phyloP scores from a whole-genome alignment of 768 basidiomycete species.

The Scleroderma citrinum region DNA sequence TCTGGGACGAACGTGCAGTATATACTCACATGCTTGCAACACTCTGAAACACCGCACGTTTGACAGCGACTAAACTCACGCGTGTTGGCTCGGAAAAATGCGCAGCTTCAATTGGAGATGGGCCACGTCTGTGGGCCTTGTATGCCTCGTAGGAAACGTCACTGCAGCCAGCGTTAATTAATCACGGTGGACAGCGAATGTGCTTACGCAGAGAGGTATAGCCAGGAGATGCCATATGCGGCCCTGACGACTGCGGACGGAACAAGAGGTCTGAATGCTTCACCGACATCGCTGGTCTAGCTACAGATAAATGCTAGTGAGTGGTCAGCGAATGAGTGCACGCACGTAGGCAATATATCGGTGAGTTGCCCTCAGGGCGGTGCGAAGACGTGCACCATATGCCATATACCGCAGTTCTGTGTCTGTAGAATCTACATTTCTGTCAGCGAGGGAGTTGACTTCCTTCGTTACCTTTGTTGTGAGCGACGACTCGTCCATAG shows the following conservation, averaged over 20 bases:
- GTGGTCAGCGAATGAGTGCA: conserved; percentile 4
- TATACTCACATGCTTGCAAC: conserved; percentile 68
- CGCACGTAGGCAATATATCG: conserved; percentile 77
- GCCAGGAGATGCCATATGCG: conserved; percentile 78
- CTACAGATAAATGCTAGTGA: conserved; percentile 1
- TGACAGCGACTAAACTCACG: conserved; percentile 62
- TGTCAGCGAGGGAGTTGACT: conserved; percentile 54
- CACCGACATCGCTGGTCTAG: conserved; percentile 78
- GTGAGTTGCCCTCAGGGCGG: conserved; percentile 60
- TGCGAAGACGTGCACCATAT: conserved; percentile 72
- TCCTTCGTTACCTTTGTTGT: conserved; percentile 37
- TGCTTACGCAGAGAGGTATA: conserved; percentile 62
- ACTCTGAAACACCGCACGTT: conserved; percentile 76
- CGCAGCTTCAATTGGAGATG: conserved; percentile 58
- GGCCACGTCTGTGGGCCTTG: conserved; percentile 66
- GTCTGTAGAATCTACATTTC: conserved; percentile 60
- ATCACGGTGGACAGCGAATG: background rate
- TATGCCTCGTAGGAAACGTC: conserved; percentile 81
- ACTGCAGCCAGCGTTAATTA: conserved; percentile 17
- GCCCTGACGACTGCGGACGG: conserved; percentile 66
- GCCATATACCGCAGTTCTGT: conserved; percentile 68
- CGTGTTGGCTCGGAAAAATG: conserved; percentile 67
- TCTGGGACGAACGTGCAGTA: conserved; percentile 10
- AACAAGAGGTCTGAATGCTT: conserved; percentile 77
- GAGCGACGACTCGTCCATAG: conserved; percentile 6